Percentiles rank a stretch among this genome's conserved stretches.
phyloP scores from a whole-genome alignment of 2,329 filamentous ascomycete species.

The Arthrinium phaeospermum region DNA sequence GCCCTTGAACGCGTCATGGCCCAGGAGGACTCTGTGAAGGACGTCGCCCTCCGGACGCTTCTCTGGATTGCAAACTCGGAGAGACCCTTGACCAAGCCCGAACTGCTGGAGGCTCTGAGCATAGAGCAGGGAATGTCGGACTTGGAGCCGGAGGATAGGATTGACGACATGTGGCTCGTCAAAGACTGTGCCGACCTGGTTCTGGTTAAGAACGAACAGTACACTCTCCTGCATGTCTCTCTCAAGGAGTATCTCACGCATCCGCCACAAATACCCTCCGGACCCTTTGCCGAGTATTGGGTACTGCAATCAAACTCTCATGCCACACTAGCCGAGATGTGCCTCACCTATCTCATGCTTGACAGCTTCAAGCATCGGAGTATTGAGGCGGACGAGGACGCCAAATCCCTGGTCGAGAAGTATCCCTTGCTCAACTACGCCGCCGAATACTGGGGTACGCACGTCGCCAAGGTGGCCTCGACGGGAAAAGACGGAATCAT shows the following conservation, averaged over 20 bases:
- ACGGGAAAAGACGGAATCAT: background rate
- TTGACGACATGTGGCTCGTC: background rate
- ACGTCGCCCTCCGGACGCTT: background rate
- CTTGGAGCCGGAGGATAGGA: background rate
- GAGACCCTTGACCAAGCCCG: background rate
- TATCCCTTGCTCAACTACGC: background rate
- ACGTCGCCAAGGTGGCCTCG: background rate
- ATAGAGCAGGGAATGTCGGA: background rate
- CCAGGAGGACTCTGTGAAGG: background rate
- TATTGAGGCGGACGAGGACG: background rate
- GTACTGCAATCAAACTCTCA: background rate
- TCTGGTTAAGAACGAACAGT: background rate
- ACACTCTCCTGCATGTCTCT: background rate
- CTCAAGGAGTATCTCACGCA: background rate
- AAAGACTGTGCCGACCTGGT: slow-evolving; percentile 9
- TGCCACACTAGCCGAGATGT: background rate
- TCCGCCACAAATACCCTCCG: background rate
- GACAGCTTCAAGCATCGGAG: background rate
- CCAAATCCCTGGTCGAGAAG: accelerated
- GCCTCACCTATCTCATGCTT: background rate
- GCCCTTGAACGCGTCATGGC: background rate
- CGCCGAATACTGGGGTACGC: background rate
- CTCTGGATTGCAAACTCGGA: slow-evolving; percentile 10
- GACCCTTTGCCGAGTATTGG: background rate
- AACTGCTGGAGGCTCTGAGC: background rate